Conservation (phyloP, 2,329 filamentous ascomycete species). For the Nannizziopsis barbatae region DNA sequence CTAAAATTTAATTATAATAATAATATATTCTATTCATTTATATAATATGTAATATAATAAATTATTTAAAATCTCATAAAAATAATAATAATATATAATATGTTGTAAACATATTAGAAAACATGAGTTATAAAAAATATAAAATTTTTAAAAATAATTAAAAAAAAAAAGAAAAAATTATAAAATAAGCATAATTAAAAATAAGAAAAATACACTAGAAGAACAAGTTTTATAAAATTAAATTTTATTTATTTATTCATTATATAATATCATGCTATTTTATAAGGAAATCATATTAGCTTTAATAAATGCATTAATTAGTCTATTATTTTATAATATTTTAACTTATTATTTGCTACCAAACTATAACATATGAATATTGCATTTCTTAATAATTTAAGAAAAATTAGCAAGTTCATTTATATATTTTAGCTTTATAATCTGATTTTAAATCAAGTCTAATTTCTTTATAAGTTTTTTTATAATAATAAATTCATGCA, state of each 20-base stretch:
- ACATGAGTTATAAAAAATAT: slow-evolving; percentile 16
- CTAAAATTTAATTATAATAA: slow-evolving; percentile 6
- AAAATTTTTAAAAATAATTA: slow-evolving; percentile 7
- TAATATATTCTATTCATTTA: slow-evolving; percentile 13
- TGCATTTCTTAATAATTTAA: slow-evolving; percentile 36
- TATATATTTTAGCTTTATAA: slow-evolving; percentile 32
- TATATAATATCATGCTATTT: too few species aligned
- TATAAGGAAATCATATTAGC: too few species aligned
- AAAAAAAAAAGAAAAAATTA: slow-evolving; percentile 13
- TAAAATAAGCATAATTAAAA: neutral
- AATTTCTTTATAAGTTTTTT: slow-evolving; percentile 79
- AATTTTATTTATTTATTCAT: too few species aligned
- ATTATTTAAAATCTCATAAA: slow-evolving; percentile 5
- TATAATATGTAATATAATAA: slow-evolving; percentile 14
- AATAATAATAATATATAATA: too few species aligned
- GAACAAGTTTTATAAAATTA: too few species aligned
- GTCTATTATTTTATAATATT: too few species aligned
- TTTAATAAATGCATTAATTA: too few species aligned
- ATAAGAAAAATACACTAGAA: neutral
- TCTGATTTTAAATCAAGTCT: slow-evolving; percentile 47
- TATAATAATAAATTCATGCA: slow-evolving; percentile 68
- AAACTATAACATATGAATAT: slow-evolving; percentile 32
- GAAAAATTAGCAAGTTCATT: slow-evolving; percentile 34
- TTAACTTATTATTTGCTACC: neutral
- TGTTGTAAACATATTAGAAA: too few species aligned